A percentile compares a stretch with the other conserved stretches of the same genome.
Evolutionary conservation across 768 basidiomycete genomes (phyloP).

Genomic region (Suillus subalutaceus): DNA sequence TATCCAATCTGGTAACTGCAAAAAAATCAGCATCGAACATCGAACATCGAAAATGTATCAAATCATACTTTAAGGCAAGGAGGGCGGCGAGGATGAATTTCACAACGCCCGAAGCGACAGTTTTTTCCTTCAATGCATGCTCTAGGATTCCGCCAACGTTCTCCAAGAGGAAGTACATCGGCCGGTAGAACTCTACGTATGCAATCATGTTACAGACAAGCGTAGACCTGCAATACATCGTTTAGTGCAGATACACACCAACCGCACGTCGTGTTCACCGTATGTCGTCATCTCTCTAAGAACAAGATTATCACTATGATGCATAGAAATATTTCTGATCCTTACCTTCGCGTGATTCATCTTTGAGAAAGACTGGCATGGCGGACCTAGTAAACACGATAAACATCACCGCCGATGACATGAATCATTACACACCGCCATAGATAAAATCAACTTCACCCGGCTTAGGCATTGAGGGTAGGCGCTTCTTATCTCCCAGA

Average conservation of each 20-base stretch:
- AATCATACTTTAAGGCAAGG: slow-evolving; percentile 62
- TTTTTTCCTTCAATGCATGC: slow-evolving; percentile 46
- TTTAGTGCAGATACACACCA: background rate
- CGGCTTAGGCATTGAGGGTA: slow-evolving; percentile 54
- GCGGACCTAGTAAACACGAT: slow-evolving; percentile 53
- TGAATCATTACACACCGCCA: slow-evolving; percentile 52
- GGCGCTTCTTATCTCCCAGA: slow-evolving; percentile 41
- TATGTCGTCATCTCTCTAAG: slow-evolving; percentile 60
- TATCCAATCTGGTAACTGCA: slow-evolving; percentile 63
- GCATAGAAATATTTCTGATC: background rate
- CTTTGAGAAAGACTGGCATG: slow-evolving; percentile 72
- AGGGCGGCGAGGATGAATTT: slow-evolving; percentile 68
- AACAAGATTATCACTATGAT: background rate
- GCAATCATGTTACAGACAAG: slow-evolving; percentile 72
- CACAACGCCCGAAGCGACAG: slow-evolving; percentile 57
- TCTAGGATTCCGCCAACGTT: slow-evolving; percentile 68
- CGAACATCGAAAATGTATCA: slow-evolving; percentile 3
- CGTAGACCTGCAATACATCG: slow-evolving; percentile 47
- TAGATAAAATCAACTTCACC: slow-evolving; percentile 72
- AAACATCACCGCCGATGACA: slow-evolving; percentile 1
- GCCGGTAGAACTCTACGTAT: slow-evolving; percentile 66
- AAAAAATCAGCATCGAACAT: background rate
- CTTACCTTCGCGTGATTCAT: slow-evolving; percentile 65
- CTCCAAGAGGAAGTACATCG: slow-evolving; percentile 68
- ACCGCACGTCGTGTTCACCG: slow-evolving; percentile 39